These are phyloP conservation scores for Artemisia tridentata DNA, from an alignment of 129 eudicot species.

Conservation along the genomic window DNA sequence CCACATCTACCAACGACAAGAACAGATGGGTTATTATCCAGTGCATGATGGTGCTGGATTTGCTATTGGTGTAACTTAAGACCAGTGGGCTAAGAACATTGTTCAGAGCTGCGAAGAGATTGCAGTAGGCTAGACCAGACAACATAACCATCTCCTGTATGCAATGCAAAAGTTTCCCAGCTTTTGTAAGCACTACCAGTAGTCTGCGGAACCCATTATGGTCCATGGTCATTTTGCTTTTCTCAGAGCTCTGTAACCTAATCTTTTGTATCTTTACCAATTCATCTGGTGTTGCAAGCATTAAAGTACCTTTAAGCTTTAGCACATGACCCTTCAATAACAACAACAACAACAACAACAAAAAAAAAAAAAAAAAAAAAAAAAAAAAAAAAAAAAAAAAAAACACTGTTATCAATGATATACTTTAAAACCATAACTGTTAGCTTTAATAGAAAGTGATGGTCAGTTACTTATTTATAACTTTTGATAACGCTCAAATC, in stretches of 20 bases:
- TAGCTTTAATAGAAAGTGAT: no score
- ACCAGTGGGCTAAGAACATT: conserved; percentile 60
- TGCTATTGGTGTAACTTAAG: conserved; percentile 80
- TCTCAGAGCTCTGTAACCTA: conserved; percentile 74
- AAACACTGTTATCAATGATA: no score
- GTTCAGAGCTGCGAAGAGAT: conserved; percentile 59
- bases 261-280: conserved; percentile 69
- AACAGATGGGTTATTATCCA: conserved; percentile 88
- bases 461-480: no score
- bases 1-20: conserved; percentile 90
- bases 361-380: no score
- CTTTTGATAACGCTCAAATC: no score
- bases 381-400: no score
- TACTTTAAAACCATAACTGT: no score
- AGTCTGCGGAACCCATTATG: conserved; percentile 91
- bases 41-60: conserved; percentile 93
- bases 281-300: conserved; percentile 95
- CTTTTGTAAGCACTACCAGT: conserved; percentile 81
- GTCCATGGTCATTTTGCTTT: conserved; percentile 93
- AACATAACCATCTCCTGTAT: conserved; percentile 90
- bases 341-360: no score
- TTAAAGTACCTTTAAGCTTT: conserved; percentile 94
- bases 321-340: conserved; percentile 97
- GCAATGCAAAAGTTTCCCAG: conserved; percentile 89
- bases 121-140: conserved; percentile 82